Evolutionary conservation across 176 grass and related monocot species (phyloP).

Genomic region (Triticum monococcum): DNA sequence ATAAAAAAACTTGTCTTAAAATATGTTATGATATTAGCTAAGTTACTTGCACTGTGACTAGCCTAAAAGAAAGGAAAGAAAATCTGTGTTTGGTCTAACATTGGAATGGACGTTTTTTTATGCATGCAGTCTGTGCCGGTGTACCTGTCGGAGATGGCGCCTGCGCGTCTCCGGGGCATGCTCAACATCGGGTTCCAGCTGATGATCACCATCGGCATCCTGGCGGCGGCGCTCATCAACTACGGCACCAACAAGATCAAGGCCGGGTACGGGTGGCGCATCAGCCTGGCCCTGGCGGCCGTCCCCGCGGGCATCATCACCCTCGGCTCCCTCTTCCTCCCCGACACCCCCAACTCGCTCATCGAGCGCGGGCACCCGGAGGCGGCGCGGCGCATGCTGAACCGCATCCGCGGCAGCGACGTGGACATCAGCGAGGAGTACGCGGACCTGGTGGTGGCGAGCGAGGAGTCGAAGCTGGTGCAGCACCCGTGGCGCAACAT

Average conservation of each 20-base stretch:
- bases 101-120: background rate
- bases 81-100: background rate
- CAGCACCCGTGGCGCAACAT: constrained; percentile 61
- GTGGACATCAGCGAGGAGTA: constrained; percentile 55
- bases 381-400: constrained; percentile 41
- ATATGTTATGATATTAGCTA: too few species aligned
- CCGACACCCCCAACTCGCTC: constrained; percentile 96
- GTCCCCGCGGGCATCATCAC: constrained; percentile 88
- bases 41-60: too few species aligned
- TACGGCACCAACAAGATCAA: constrained; percentile 88
- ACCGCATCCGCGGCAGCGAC: constrained; percentile 42
- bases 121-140: constrained; percentile 83
- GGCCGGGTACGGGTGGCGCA: constrained; percentile 77
- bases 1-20: too few species aligned
- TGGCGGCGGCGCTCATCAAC: constrained; percentile 80
- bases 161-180: constrained; percentile 80
- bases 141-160: constrained; percentile 98
- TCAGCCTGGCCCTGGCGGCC: constrained; percentile 81
- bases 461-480: constrained; percentile 53
- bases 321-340: constrained; percentile 77
- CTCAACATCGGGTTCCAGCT: constrained; percentile 99
- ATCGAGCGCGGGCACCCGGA: constrained; percentile 79
- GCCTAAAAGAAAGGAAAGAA: too few species aligned
- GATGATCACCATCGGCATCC: constrained; percentile 97
- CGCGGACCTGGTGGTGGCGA: constrained; percentile 47